phyloP scores from a whole-genome alignment of 2,329 filamentous ascomycete species.

The Talaromyces sp. region DNA sequence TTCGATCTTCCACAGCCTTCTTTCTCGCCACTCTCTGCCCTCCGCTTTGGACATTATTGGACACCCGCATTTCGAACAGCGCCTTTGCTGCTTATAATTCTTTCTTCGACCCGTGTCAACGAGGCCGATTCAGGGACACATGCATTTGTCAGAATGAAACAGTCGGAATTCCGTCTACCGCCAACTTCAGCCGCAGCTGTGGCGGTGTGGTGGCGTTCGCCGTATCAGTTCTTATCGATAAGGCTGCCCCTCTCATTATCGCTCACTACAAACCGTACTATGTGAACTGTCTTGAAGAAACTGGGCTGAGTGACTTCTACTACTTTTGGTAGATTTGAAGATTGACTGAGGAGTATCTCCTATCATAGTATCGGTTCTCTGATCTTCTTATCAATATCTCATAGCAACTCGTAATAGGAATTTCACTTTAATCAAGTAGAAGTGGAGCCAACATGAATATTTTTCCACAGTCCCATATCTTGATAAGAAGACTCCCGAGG shows the following conservation, averaged over 20 bases:
- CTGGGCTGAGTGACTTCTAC: neutral
- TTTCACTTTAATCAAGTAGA: neutral
- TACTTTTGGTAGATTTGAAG: neutral
- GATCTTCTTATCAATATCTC: neutral
- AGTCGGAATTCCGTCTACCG: neutral
- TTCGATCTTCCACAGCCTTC: constrained; percentile 16
- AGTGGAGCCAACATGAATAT: constrained; percentile 1
- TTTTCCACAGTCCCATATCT: neutral
- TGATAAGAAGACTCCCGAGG: constrained; percentile 2
- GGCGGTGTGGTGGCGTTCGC: neutral
- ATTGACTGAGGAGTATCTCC: neutral
- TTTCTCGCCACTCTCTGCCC: neutral
- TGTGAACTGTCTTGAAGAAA: neutral
- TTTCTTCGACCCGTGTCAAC: no score
- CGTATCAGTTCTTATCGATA: neutral
- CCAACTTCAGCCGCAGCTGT: neutral
- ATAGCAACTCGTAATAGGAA: neutral
- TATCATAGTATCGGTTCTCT: no score
- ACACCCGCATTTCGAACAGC: neutral
- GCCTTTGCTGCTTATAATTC: neutral
- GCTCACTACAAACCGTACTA: neutral
- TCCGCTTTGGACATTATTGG: neutral
- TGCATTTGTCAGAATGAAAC: neutral
- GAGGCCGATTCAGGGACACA: neutral
- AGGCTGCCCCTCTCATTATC: neutral